Base-by-base conservation (phyloP, 1,284 basidiomycete species). In the Irpex rosettiformis region DNA sequence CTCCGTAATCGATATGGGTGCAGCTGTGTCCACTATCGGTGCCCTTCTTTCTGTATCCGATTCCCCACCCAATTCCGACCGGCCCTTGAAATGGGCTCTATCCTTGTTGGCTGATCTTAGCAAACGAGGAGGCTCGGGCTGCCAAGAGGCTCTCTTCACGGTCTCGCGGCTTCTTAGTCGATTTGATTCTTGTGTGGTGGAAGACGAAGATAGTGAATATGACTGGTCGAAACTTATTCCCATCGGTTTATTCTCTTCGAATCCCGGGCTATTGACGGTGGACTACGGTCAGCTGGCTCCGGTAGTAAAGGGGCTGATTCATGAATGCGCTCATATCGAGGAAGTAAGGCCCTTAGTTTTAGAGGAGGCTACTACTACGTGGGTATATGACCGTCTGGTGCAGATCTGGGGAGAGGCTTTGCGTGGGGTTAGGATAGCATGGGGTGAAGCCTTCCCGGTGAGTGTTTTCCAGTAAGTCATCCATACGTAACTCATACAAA, bases 1-100 rank as follows among this genome's bases (percentile, higher is more conserved):
- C 47, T 75, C 76, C 21, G 77, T 86, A 7, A 74, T 85, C 22
- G 86, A 87, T 55, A 79, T 82, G 73, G 84, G 85, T 21, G 79
- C 82, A 0, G 88, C 88, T 1, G 71, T 83, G 3, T 75, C 80
- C 8, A 78, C 78, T 3, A 73, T 88, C 18, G 84, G 77, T 2
- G 82, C 79, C 4, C 71, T 85, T 5, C 75, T 88, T 3, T 76
- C 67, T 33, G 58, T 58, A 7, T 18, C 72, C 4, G 72, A 74
- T 7, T 69, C 68, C 40, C 68, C 70, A 3, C 66, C 71, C 18
- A 51, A 61, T n/a, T 73, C 73, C 24, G 78, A 83, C 11, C 74
- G 73, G 22, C 67, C 66, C 16, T 65, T 86, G 2, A 68, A 66
- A 40, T 75, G 77, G 5, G 74, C 79, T 0, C 61, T 84, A 28